These are phyloP conservation scores for Hyaloscypha bicolor DNA, from an alignment of 495 filamentous ascomycete species.

Conservation along the genomic window DNA sequence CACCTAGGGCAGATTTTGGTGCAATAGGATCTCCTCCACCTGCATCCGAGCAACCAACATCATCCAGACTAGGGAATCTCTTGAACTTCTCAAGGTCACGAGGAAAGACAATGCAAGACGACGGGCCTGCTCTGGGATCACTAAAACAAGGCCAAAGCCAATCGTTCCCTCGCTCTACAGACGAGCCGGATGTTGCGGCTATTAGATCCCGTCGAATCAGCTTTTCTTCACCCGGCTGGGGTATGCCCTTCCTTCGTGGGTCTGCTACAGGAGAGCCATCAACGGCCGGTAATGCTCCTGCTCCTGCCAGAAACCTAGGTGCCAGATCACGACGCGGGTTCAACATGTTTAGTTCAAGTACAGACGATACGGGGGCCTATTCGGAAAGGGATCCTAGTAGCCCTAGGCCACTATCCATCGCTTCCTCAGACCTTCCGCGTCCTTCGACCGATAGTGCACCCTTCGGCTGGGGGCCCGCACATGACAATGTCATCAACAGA, in stretches of 20 bases:
- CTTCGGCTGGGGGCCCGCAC: slow-evolving; percentile 63
- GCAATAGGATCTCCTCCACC: slow-evolving; percentile 29
- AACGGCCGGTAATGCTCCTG: slow-evolving; percentile 41
- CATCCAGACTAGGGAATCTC: slow-evolving; percentile 51
- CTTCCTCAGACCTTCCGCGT: slow-evolving; percentile 77
- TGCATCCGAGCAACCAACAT: slow-evolving; percentile 12
- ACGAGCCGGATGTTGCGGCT: slow-evolving; percentile 45
- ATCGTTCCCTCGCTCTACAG: slow-evolving; percentile 67
- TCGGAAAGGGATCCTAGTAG: slow-evolving; percentile 67
- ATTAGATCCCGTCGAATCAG: slow-evolving; percentile 51
- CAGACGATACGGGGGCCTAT: slow-evolving; percentile 58
- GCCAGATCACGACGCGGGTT: slow-evolving; percentile 41
- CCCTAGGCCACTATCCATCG: slow-evolving; percentile 75
- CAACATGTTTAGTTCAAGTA: slow-evolving; percentile 63
- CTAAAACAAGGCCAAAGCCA: slow-evolving; percentile 79
- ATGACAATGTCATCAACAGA: slow-evolving; percentile 48
- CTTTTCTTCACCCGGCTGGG: slow-evolving; percentile 49
- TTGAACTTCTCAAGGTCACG: slow-evolving; percentile 69
- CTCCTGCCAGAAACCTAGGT: slow-evolving; percentile 46
- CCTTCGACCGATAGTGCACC: slow-evolving; percentile 78
- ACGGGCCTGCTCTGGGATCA: slow-evolving; percentile 69
- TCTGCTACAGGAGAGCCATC: slow-evolving; percentile 26
- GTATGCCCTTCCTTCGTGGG: slow-evolving; percentile 51
- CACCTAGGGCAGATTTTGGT: slow-evolving; percentile 37
- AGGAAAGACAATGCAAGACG: slow-evolving; percentile 65